These are phyloP conservation scores for Malassezia dermatis DNA, from an alignment of 1,284 basidiomycete species.

Conservation along the genomic window DNA sequence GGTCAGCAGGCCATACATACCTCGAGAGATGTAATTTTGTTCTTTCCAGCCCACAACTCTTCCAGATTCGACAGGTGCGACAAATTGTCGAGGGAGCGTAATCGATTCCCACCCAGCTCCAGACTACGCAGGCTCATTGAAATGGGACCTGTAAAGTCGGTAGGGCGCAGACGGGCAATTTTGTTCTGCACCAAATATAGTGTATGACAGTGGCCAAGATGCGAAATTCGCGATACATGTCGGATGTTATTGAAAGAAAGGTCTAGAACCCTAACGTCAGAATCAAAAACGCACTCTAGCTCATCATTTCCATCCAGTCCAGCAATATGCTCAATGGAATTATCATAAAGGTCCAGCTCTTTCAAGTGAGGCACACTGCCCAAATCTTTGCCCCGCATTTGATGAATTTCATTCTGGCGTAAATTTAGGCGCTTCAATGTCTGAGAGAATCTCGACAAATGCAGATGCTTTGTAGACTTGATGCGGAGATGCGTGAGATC, in stretches of 20 bases:
- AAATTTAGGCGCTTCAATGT: slow-evolving; percentile 69
- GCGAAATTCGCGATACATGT: slow-evolving; percentile 53
- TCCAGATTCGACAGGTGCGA: slow-evolving; percentile 71
- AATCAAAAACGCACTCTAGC: slow-evolving; percentile 57
- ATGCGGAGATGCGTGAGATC: slow-evolving; percentile 79
- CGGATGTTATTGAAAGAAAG: slow-evolving; percentile 83
- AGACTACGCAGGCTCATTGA: slow-evolving; percentile 63
- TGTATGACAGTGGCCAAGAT: slow-evolving; percentile 56
- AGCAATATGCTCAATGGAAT: slow-evolving; percentile 56
- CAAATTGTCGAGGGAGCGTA: slow-evolving; percentile 81
- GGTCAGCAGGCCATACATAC: neutral
- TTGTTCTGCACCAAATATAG: slow-evolving; percentile 95
- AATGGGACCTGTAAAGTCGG: slow-evolving; percentile 57
- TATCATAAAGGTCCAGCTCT: slow-evolving; percentile 91
- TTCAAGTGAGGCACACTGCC: slow-evolving; percentile 60
- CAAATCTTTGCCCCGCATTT: slow-evolving; percentile 54
- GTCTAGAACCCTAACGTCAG: slow-evolving; percentile 56
- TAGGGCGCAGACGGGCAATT: slow-evolving; percentile 61
- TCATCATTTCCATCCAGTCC: slow-evolving; percentile 51
- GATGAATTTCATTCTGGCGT: slow-evolving; percentile 73
- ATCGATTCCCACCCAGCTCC: slow-evolving; percentile 83
- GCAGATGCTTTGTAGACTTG: slow-evolving; percentile 53
- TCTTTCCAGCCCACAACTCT: slow-evolving; percentile 88
- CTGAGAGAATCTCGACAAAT: slow-evolving; percentile 60
- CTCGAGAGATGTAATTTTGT: slow-evolving; percentile 36